These are phyloP conservation scores for Daedalea quercina DNA, from an alignment of 768 basidiomycete genomes.

Conservation along the genomic window DNA sequence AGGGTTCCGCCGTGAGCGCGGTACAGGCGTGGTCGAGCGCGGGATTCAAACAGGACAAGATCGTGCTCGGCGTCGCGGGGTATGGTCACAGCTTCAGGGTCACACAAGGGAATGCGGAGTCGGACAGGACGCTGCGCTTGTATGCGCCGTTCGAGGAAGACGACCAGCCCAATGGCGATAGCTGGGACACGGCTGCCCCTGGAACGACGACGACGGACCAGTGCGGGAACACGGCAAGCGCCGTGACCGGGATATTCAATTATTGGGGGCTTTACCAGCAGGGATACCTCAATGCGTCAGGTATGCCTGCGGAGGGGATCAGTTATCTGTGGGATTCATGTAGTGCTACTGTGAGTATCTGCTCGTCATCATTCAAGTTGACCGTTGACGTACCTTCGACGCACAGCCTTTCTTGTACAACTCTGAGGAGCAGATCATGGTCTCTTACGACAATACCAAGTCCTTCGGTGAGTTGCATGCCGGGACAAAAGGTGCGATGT, in stretches of 20 bases:
- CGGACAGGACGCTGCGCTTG: slow-evolving; percentile 27
- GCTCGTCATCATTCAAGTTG: background rate
- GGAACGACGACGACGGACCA: slow-evolving; percentile 19
- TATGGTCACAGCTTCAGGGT: slow-evolving; percentile 73
- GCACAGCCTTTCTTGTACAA: slow-evolving; percentile 28
- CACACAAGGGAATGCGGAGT: slow-evolving; percentile 27
- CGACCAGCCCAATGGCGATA: slow-evolving; percentile 37
- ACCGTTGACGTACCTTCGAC: background rate
- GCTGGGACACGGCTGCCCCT: slow-evolving; percentile 19
- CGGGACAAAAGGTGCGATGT: background rate
- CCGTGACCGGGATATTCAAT: slow-evolving; percentile 45
- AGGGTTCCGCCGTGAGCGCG: slow-evolving; percentile 74
- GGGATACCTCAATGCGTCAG: slow-evolving; percentile 46
- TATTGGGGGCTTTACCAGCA: slow-evolving; percentile 54
- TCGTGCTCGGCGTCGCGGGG: slow-evolving; percentile 79
- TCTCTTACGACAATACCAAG: slow-evolving; percentile 27
- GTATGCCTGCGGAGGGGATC: slow-evolving; percentile 42
- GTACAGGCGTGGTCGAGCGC: slow-evolving; percentile 73
- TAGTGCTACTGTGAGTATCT: slow-evolving; percentile 22
- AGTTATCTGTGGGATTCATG: slow-evolving; percentile 30
- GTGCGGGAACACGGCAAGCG: slow-evolving; percentile 30
- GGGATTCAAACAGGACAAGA: slow-evolving; percentile 67
- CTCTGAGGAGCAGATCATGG: slow-evolving; percentile 21
- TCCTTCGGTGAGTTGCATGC: slow-evolving; percentile 17
- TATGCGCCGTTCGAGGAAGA: slow-evolving; percentile 45